Base-by-base conservation (phyloP, 352 stramenopile genomes). In the Phytophthora rubi region DNA sequence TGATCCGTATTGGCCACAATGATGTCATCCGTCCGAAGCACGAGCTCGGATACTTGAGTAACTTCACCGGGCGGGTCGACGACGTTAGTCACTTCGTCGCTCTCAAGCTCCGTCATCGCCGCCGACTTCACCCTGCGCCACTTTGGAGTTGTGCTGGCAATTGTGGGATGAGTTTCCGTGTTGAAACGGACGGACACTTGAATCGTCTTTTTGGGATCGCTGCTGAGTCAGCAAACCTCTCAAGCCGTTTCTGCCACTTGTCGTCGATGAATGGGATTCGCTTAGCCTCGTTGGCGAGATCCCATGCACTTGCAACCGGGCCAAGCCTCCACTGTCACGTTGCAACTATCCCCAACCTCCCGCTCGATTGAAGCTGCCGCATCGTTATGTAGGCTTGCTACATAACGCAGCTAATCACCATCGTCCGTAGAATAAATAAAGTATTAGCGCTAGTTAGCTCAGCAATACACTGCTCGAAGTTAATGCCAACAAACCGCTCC, bases 341-440 rank as follows among this genome's bases (percentile, higher is more conserved):
- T 62, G 51, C 79, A 82, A 18, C 62, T 26, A 9, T 59, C 21
- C 1, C 79, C 76, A 35, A 80, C 65, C 10, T 70, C 55, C 4
- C 56, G 65, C 39, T 65, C 53, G 58, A 84, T 84, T 84, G 60
- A 49, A 79, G 55, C 33, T 70, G 58, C 7, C 76, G 73, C 73
- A 79, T 80, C 7, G 23, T 52, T 13, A 75, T 73, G 42, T 79
- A 80, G 0, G 62, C 48, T n/a, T 54, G 18, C 6, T 66, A 33
- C 5, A 68, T 73, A 12, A 79, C 63, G 48, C 79, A 86, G 30
- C 73, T 67, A 32, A 85, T 71, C 3, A 85, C 71, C 64, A 74
- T 71, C 77, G 85, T 80, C 16, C 75, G 77, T 30, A 30, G 26
- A 30, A 30, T 30, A 30, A 30, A 30, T 30, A 30, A 30, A 30